A percentile compares a stretch with the other conserved stretches of the same genome.
Evolutionary conservation across 2,329 filamentous ascomycete species (phyloP).

Genomic region (Truncatella angustata): DNA sequence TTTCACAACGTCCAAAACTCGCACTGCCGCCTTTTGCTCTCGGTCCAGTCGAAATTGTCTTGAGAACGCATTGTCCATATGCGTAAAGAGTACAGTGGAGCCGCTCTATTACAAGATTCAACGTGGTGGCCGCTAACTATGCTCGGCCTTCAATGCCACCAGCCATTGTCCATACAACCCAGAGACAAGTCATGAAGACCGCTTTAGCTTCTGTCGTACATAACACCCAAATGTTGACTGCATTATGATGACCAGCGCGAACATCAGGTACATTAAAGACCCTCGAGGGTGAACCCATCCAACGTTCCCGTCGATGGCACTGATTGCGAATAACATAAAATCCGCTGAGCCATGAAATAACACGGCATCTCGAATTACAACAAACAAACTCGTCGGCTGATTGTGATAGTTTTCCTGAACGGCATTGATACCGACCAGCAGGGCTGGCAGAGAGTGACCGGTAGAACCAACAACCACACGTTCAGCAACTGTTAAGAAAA

Average conservation of each 20-base stretch:
- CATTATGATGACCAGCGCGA: background rate
- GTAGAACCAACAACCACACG: slow-evolving; percentile 15
- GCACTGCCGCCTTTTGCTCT: too few relatives aligned
- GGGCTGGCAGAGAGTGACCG: slow-evolving; percentile 14
- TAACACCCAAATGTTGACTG: background rate
- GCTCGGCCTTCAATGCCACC: too few relatives aligned
- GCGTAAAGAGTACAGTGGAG: too few relatives aligned
- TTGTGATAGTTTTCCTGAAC: slow-evolving; percentile 13
- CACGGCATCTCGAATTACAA: slow-evolving; percentile 14
- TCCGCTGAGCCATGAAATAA: slow-evolving; percentile 18
- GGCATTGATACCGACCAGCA: slow-evolving; percentile 15
- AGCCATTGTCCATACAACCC: too few relatives aligned
- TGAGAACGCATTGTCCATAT: too few relatives aligned
- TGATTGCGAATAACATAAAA: slow-evolving; percentile 15
- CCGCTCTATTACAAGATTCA: too few relatives aligned
- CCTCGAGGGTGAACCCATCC: slow-evolving; percentile 19
- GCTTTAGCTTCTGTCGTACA: background rate
- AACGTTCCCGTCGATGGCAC: slow-evolving; percentile 19
- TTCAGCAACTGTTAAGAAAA: slow-evolving; percentile 14
- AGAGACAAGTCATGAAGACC: background rate
- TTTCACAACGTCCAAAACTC: too few relatives aligned
- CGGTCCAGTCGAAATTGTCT: too few relatives aligned
- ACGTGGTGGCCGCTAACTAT: too few relatives aligned
- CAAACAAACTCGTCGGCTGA: background rate
- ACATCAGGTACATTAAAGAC: background rate